Base-by-base conservation (phyloP, 805 yeast genomes). In the Vanderwaltozyma tropicalis region DNA sequence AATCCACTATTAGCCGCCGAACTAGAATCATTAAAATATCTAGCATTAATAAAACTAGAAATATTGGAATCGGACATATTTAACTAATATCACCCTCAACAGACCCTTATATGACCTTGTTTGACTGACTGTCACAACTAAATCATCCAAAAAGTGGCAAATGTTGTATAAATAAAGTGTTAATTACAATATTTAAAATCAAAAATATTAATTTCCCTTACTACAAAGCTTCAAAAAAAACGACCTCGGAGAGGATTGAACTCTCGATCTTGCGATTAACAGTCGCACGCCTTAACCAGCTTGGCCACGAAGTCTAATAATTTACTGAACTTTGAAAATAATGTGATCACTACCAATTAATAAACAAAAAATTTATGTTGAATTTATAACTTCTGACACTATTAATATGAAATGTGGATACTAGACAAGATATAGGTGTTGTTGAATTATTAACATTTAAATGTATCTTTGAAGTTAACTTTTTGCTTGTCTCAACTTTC, bases 191-290 rank as follows among this genome's bases (percentile, higher is more conserved):
- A 7, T 22, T 8, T 8, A 11, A 22, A 22, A 5, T 25, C 11
- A 25, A 25, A 28, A 28, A 28, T 14, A 28, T 7, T 25, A 12
- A 6, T 27, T 27, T 22, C 10, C 11, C 11, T 22, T 11, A 22
- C 6, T 13, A 13, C 15, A 10, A 11, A n/a, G n/a, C n/a, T n/a
- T n/a, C n/a, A 46, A 52, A 52, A 45, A 35, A 38, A 43, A 18
- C 74, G 74, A 69, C 72, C 74, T 56, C 71, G 66, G 74, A 57
- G 73, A 69, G 74, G 74, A 59, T 69, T 62, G 74, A 69, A 69
- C 74, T 69, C 73, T 57, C 74, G 75, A 67, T 70, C 75, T 70
- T 70, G 74, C 74, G 75, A 70, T 70, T 70, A 69, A 69, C 74
- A 69, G 74, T 69, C 74, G 74, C 73, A 69, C 72, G 74, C 74